phyloP scores from a whole-genome alignment of 305 asterid species.

The Fraxinus ornus region DNA sequence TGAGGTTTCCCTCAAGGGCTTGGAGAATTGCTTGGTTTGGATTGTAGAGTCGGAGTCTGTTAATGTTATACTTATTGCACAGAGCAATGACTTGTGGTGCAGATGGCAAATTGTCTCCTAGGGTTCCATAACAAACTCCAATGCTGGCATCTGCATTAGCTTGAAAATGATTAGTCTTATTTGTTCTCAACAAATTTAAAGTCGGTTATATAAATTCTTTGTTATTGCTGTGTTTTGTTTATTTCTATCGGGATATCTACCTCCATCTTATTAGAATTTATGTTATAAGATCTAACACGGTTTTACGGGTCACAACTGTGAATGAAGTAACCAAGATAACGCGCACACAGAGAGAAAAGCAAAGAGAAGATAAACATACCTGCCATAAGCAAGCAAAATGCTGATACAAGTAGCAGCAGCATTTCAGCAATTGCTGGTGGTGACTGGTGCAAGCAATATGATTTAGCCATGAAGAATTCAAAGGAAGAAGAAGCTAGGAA shows the following conservation, averaged over 20 bases:
- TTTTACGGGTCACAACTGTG: not conserved
- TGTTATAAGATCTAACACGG: not conserved
- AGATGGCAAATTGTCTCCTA: constrained; percentile 23
- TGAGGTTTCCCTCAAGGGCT: constrained; percentile 25
- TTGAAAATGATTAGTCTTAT: constrained; percentile 4
- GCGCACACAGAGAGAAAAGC: not conserved
- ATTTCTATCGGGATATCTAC: not conserved
- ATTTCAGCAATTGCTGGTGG: not conserved
- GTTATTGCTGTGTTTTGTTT: not conserved
- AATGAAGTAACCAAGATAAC: not conserved
- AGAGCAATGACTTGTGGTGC: constrained; percentile 21
- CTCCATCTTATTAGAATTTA: not conserved
- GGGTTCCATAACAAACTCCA: constrained; percentile 29
- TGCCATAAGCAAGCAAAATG: not conserved
- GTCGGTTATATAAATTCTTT: not conserved
- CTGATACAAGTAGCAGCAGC: not conserved
- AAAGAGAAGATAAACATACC: not conserved
- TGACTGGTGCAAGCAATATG: not conserved
- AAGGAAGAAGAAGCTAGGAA: not conserved
- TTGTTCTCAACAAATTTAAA: not conserved
- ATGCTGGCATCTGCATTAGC: constrained; percentile 24
- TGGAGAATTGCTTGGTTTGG: constrained; percentile 21
- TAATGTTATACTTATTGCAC: constrained; percentile 22
- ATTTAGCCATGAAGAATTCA: not conserved
- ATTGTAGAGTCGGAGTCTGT: constrained; percentile 18